A percentile compares a stretch with the other conserved stretches of the same genome.
phyloP scores from a whole-genome alignment of 202 grass and related monocot species.

The Saccharum hybrid region DNA sequence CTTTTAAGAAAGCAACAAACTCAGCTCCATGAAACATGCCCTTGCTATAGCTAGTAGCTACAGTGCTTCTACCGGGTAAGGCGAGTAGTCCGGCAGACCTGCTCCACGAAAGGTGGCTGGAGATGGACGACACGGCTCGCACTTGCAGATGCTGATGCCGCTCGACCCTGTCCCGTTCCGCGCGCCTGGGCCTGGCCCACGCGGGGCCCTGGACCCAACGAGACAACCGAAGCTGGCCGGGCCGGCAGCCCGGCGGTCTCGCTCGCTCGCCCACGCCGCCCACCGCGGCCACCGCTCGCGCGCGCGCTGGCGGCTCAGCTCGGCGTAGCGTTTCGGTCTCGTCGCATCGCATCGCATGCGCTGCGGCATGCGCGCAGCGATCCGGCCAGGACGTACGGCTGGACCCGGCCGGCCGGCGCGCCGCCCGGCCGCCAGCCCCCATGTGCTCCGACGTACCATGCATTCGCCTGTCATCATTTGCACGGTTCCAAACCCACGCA shows the following conservation, averaged over 20 bases:
- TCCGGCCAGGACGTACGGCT: too few relatives aligned
- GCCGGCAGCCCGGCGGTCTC: not conserved
- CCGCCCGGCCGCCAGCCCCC: too few relatives aligned
- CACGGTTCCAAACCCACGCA: too few relatives aligned
- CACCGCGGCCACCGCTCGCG: not conserved
- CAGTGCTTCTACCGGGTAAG: not conserved
- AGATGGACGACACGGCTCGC: not conserved
- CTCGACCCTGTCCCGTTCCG: not conserved
- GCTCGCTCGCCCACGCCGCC: too few relatives aligned
- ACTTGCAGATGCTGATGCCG: not conserved
- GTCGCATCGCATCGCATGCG: too few relatives aligned
- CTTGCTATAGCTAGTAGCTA: not conserved
- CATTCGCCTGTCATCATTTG: too few relatives aligned
- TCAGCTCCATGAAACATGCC: not conserved
- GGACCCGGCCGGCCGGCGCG: too few relatives aligned
- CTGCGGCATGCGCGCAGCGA: too few relatives aligned
- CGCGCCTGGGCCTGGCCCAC: not conserved
- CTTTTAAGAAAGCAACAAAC: not conserved
- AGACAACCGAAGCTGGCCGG: constrained; percentile 22
- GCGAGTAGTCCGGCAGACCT: not conserved
- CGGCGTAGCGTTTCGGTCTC: too few relatives aligned
- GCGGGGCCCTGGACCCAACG: not conserved
- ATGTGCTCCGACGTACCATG: too few relatives aligned
- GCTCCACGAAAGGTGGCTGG: not conserved
- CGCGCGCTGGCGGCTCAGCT: not conserved